Conservation (phyloP, 768 basidiomycete genomes). For the Sporobolomyces pararoseus region DNA sequence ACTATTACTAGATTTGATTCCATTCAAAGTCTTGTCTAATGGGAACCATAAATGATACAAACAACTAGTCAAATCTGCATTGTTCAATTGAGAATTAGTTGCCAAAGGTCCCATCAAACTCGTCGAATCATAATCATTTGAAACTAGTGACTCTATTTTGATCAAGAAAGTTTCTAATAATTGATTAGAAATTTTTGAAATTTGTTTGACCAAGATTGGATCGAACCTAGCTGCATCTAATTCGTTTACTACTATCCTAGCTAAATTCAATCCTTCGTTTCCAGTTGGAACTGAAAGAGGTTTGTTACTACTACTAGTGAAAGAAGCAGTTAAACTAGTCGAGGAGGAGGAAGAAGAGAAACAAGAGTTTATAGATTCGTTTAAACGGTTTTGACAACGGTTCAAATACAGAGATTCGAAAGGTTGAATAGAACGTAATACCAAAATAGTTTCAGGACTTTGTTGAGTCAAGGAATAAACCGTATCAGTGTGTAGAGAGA, state of each 20-base stretch:
- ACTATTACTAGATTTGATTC: too few relatives aligned
- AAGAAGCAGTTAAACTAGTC: slow-evolving; percentile 59
- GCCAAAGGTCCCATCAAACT: slow-evolving; percentile 71
- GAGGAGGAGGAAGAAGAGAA: slow-evolving; percentile 54
- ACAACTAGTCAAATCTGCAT: slow-evolving; percentile 72
- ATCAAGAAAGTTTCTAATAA: slow-evolving; percentile 67
- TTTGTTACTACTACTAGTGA: slow-evolving; percentile 58
- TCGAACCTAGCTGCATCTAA: slow-evolving; percentile 90
- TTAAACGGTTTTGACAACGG: slow-evolving; percentile 74
- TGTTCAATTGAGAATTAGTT: slow-evolving; percentile 71
- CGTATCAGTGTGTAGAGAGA: slow-evolving; percentile 92
- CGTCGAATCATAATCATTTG: slow-evolving; percentile 72
- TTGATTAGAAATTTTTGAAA: slow-evolving; percentile 68
- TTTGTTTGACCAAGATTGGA: slow-evolving; percentile 72
- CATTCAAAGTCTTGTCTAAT: slow-evolving; percentile 61
- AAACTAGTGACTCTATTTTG: slow-evolving; percentile 67
- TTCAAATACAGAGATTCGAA: slow-evolving; percentile 88
- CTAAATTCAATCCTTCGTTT: slow-evolving; percentile 71
- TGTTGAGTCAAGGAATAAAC: slow-evolving; percentile 77
- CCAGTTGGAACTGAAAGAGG: slow-evolving; percentile 44
- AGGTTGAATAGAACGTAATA: slow-evolving; percentile 73
- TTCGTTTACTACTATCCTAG: slow-evolving; percentile 78
- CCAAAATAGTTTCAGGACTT: slow-evolving; percentile 86
- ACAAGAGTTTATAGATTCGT: slow-evolving; percentile 72
- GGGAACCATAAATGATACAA: slow-evolving; percentile 72